Evolutionary conservation across 768 basidiomycete species (phyloP), one percentile per base, ranked within the genome.

Genomic region (Gloeostereum incarnatum): DNA sequence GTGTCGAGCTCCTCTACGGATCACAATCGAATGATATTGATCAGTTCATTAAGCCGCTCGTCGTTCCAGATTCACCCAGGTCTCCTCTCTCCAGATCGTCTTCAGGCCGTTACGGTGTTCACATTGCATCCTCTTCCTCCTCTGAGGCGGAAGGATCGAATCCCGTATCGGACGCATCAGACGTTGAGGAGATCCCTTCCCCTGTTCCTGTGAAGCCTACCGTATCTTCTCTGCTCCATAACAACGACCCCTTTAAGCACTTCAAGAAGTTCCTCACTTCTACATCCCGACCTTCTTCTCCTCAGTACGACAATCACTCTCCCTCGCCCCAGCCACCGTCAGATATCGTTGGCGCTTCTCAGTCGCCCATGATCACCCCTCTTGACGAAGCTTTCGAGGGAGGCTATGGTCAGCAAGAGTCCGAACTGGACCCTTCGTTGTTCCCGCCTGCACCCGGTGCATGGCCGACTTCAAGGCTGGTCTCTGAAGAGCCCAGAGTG

Each of bases 81-180:
- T 45, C 50, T 10, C 24, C 23, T 34, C 11, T 19, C 24, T 48
- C 53, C n/a, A 58, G 51, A 44, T 54, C 63, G 8, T 54, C 49
- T 38, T 66, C 76, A n/a, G 80, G 80, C 8, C 73, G 79, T 38
- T 84, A 78, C 53, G 81, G 81, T 3, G 56, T 81, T 21, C 65
- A 68, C 51, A 52, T 60, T 25, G 58, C 61, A n/a, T 59, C 61
- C n/a, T 66, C 66, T 3, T 56, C 63, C 1, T 66, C 66, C 19
- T 73, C 69, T 4, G 61, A 66, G 17, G 61, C 60, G 17, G 58
- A 57, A 25, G 68, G 66, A 38, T 54, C 59, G 0, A 54, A 62
- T 29, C 49, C 39, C 5, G 59, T 59, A 18, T 61, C 64, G 3
- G 56, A 57, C 34, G 63, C 73, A 43, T 79, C 77, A 13, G 77